Percentiles rank a stretch among this genome's conserved stretches.
These are phyloP conservation scores for Phaeoacremonium minimum DNA, from an alignment of 2,329 filamentous ascomycete genomes.

Conservation along the genomic window DNA sequence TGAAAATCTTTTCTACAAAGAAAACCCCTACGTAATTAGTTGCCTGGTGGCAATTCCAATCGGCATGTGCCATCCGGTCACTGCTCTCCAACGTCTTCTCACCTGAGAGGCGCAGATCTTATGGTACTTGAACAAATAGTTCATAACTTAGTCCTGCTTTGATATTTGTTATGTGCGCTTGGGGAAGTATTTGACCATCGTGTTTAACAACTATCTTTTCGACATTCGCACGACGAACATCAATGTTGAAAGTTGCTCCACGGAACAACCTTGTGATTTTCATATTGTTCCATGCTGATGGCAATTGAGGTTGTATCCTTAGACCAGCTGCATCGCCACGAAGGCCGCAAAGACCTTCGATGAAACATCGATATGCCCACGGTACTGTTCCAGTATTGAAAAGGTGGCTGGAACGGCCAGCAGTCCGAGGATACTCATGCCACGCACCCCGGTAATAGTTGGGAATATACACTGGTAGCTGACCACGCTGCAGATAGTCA, in stretches of 20 bases:
- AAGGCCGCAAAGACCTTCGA: constrained; percentile 51
- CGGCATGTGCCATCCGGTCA: too few relatives aligned
- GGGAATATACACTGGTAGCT: constrained; percentile 53
- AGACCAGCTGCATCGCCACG: constrained; percentile 43
- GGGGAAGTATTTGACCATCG: constrained; percentile 30
- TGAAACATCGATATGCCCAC: constrained; percentile 51
- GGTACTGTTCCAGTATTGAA: constrained; percentile 56
- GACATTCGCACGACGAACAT: constrained; percentile 36
- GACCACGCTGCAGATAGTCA: constrained; percentile 47
- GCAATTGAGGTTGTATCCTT: constrained; percentile 43
- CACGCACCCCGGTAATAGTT: constrained; percentile 55
- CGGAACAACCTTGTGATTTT: constrained; percentile 44
- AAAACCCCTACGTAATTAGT: too few relatives aligned
- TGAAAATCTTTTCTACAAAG: too few relatives aligned
- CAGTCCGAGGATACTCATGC: constrained; percentile 42
- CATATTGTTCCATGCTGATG: constrained; percentile 42
- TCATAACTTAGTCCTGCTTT: too few relatives aligned
- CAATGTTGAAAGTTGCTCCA: constrained; percentile 42
- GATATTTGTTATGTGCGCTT: constrained; percentile 34
- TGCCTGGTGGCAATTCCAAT: too few relatives aligned
- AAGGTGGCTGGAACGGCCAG: constrained; percentile 50
- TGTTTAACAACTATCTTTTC: constrained; percentile 32
- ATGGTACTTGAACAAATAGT: too few relatives aligned
- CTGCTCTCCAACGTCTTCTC: too few relatives aligned
- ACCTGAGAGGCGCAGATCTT: too few relatives aligned